Base-by-base conservation (phyloP, 352 stramenopile species). In the Globisporangium middletonii region DNA sequence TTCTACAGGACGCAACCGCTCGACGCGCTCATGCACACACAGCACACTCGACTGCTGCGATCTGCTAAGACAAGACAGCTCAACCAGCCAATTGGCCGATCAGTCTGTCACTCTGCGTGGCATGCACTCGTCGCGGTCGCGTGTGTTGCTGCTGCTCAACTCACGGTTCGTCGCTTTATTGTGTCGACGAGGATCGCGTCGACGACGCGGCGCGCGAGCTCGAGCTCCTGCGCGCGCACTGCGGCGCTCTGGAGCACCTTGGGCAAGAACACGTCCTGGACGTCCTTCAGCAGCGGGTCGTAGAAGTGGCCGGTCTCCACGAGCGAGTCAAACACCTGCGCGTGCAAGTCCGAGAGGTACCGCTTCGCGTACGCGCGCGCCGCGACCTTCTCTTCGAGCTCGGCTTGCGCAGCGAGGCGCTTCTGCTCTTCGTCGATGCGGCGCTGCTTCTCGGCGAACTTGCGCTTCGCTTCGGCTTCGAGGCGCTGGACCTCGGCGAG, bases 401-500 rank as follows among this genome's bases (percentile, higher is more conserved):
- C 84, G 38, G 72, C 79, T 52, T 95, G 83, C 33, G 82, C 81
- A 26, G 77, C 55, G 26, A 92, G 50, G 15, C 84, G 83, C 43
- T 77, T 74, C 45, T 77, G 71, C 61, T 97, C 88, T 55, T 96
- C 82, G 49, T 89, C 82, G 12, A 95, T 53, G 11, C 90, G 78
- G 9, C 89, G 73, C 59, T 95, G 75, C 63, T 97, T 97, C 69
- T 98, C 94, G n/a, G 86, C 74, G 50, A 86, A 93, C 52, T 89
- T 87, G 51, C 93, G 86, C 67, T 95, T 95, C 41, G 89, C 89
- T 64, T 98, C 91, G 18, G 89, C 91, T 64, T 98, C 94, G 38
- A 98, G 79, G 3, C 94, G 74, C 75, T 98, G 94, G 27, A 98
- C 91, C 64, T 98, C 91, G 4, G 86, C 88, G 48, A 98, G 72